Conservation (phyloP, 176 grass and related monocot genomes). For the Rhynchospora pubera region DNA sequence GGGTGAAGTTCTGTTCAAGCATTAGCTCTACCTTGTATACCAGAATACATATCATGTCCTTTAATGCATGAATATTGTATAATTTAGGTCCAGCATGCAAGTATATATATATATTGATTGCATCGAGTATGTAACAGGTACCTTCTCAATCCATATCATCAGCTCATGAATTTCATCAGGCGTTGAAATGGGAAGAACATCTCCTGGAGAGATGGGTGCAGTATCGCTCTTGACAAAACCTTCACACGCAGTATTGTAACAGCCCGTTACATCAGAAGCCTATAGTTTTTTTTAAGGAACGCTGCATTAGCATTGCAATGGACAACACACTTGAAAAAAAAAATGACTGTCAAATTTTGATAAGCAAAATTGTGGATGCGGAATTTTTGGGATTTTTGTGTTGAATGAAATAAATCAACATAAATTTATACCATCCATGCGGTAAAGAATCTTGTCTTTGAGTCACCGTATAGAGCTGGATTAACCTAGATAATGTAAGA, state of each 20-base stretch:
- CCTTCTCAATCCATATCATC: background rate
- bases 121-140: background rate
- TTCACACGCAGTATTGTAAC: background rate
- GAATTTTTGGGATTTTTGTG: background rate
- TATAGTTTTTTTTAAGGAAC: background rate
- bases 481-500: background rate
- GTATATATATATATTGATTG: no score
- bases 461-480: background rate
- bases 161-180: background rate
- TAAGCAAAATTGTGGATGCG: background rate
- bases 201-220: background rate
- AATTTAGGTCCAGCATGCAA: background rate
- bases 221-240: background rate
- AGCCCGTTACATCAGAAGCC: background rate
- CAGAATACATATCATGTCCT: no score
- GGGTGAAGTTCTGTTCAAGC: no score
- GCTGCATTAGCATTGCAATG: background rate
- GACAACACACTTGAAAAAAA: background rate
- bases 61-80: background rate
- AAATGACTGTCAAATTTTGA: background rate
- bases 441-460: slow-evolving; percentile 3
- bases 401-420: background rate
- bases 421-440: background rate
- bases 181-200: background rate
- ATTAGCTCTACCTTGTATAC: no score